Base-by-base conservation (phyloP, 2,329 filamentous ascomycete species). In the Neoscytalidium dimidiatum region DNA sequence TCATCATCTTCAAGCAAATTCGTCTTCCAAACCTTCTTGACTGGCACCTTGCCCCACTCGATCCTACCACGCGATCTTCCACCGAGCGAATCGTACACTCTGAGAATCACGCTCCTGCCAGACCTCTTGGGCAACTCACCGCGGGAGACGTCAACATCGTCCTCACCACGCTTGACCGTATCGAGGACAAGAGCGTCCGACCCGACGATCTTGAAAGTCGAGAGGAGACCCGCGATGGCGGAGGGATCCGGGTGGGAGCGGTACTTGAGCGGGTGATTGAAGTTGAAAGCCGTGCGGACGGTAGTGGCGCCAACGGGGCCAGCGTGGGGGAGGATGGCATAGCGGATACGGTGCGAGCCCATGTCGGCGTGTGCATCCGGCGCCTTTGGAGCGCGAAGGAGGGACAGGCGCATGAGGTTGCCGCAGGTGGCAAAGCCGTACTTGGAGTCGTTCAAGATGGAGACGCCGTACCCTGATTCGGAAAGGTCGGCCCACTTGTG, bases 321-420 rank as follows among this genome's bases (percentile, higher is more conserved):
- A 26, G 84, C 76, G 77, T 98, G 94, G 2, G 94, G 94, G 70
- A 97, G 83, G 69, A 98, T 93, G 23, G 92, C 94, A 86, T 94
- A 98, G 67, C 91, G 89, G 70, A 97, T 96, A 68, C 85, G 85
- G 77, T 98, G 94, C 46, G 83, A 85, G 62, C 92, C 78, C 94
- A 98, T 97, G 75, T 98, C 94, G 44, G 94, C 94, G 72, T 97
- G 90, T 5, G 88, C 93, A 76, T 98, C 94, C 0, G 94, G 94
- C 0, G 94, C 94, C 76, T 98, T 98, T 23, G 94, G 91, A 5
- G 93, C 89, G 44, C 94, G 89, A 19, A 97, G 85, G 21, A 98
- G 84, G 14, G 90, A 94, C 9, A 98, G 83, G 4, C 94, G 88
- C 94, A 98, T 98, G 64, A 93, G 77, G 74, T 91, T 95, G 48